Percentiles rank a stretch among this genome's conserved stretches.
Conservation (phyloP, 2,329 filamentous ascomycete genomes). For the Penicillium sp. region DNA sequence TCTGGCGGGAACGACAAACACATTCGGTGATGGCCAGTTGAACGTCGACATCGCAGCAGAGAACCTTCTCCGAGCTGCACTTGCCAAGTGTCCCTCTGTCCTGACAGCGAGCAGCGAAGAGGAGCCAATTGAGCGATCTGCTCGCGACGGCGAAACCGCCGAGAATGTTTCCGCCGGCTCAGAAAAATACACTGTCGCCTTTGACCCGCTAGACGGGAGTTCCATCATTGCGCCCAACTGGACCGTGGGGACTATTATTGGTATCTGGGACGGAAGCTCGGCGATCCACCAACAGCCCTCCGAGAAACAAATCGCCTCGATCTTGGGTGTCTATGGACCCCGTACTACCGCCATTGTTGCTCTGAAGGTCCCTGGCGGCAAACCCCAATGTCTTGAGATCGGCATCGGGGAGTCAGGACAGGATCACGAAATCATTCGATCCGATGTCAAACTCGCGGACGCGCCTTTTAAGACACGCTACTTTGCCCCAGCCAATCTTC, state of each 20-base stretch:
- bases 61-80: slow-evolving; percentile 5
- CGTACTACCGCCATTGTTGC: slow-evolving; percentile 7
- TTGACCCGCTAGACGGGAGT: slow-evolving; percentile 8
- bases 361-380: background rate
- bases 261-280: slow-evolving; percentile 7
- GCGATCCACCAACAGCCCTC: background rate
- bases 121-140: slow-evolving; percentile 4
- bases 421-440: slow-evolving; percentile 1
- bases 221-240: slow-evolving; percentile 10
- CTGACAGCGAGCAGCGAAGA: slow-evolving; percentile 8
- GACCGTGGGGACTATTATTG: slow-evolving; percentile 9
- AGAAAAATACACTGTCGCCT: slow-evolving; percentile 8
- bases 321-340: slow-evolving; percentile 6
- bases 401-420: background rate
- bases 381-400: slow-evolving; percentile 2
- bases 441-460: background rate
- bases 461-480: slow-evolving; percentile 7
- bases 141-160: background rate
- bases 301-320: slow-evolving; percentile 4
- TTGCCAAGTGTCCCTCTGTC: slow-evolving; percentile 5
- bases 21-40: slow-evolving; percentile 9
- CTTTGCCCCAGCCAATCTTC: slow-evolving; percentile 7
- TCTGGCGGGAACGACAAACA: slow-evolving; percentile 8
- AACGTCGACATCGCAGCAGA: slow-evolving; percentile 11
- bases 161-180: background rate